A percentile compares a stretch with the other conserved stretches of the same genome.
These are phyloP conservation scores for Ustilago loliicola DNA, from an alignment of 1,284 basidiomycete species.

Conservation along the genomic window DNA sequence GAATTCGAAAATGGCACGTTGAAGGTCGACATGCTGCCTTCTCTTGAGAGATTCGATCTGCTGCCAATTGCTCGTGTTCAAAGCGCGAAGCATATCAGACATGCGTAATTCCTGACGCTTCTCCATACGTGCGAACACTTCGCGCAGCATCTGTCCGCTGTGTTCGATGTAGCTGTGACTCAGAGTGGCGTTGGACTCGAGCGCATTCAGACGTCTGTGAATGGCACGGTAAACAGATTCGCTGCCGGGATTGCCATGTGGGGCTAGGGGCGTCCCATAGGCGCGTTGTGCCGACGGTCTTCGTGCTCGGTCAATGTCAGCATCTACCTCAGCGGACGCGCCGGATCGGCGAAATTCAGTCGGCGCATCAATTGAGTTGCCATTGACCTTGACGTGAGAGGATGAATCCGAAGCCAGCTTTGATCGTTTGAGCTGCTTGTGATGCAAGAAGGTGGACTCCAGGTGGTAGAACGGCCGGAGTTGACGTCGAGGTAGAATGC, in stretches of 20 bases:
- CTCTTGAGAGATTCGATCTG: slow-evolving; percentile 71
- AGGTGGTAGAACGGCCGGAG: slow-evolving; percentile 18
- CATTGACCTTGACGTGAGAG: not conserved
- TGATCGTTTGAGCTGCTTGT: slow-evolving; percentile 6
- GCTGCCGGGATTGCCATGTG: slow-evolving; percentile 36
- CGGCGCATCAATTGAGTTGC: not conserved
- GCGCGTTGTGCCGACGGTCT: slow-evolving; percentile 15
- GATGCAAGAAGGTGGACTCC: not conserved
- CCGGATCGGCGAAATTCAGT: not conserved
- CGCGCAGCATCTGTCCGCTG: slow-evolving; percentile 82
- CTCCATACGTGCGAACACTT: slow-evolving; percentile 81
- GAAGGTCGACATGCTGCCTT: slow-evolving; percentile 73
- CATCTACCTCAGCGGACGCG: slow-evolving; percentile 3
- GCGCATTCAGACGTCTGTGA: slow-evolving; percentile 86
- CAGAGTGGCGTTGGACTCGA: slow-evolving; percentile 90
- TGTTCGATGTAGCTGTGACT: slow-evolving; percentile 91
- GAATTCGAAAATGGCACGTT: slow-evolving; percentile 79
- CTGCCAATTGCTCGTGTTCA: slow-evolving; percentile 72
- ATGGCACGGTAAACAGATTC: slow-evolving; percentile 96
- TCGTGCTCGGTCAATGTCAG: slow-evolving; percentile 18
- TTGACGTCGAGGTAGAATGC: slow-evolving; percentile 12
- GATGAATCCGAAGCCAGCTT: not conserved
- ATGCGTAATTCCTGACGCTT: slow-evolving; percentile 67
- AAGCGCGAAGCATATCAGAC: slow-evolving; percentile 78
- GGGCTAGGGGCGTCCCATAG: not conserved